Evolutionary conservation across 345 rosid species (phyloP).

Genomic region (Balakata baccata): DNA sequence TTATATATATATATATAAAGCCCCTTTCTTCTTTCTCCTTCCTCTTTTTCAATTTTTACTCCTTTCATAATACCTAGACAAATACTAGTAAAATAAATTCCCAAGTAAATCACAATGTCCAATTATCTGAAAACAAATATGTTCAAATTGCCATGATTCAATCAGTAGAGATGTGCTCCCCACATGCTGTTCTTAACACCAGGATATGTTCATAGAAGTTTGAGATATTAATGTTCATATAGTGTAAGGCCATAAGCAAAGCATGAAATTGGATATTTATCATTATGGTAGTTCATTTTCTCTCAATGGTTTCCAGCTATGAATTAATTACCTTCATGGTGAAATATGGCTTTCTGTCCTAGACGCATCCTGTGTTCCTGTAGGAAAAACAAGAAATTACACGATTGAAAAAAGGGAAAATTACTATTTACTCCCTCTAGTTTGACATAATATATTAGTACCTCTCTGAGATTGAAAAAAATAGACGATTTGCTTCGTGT

Average conservation of each 20-base stretch:
- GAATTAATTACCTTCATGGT: conserved; percentile 63
- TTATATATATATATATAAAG: too few species aligned
- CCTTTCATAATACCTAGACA: not conserved
- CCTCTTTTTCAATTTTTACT: not conserved
- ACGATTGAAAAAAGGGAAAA: not conserved
- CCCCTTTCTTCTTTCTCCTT: too few species aligned
- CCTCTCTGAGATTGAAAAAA: too few species aligned
- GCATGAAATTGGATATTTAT: not conserved
- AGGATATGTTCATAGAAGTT: too few species aligned
- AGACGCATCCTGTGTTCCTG: conserved; percentile 88
- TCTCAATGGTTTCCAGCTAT: conserved; percentile 6
- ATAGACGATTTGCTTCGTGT: too few species aligned
- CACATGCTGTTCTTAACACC: not conserved
- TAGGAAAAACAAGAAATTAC: conserved; percentile 12
- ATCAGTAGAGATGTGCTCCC: not conserved
- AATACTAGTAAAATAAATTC: too few species aligned
- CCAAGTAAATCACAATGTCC: not conserved
- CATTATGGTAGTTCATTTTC: not conserved
- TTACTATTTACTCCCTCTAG: too few species aligned
- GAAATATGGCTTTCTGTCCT: conserved; percentile 93
- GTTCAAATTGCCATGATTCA: not conserved
- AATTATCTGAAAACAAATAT: not conserved
- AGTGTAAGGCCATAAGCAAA: not conserved
- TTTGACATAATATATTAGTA: too few species aligned
- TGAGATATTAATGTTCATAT: too few species aligned